Percentiles rank a stretch among this genome's conserved stretches.
Conservation (phyloP, 257 asterid species). For the Fraxinus pennsylvanica region DNA sequence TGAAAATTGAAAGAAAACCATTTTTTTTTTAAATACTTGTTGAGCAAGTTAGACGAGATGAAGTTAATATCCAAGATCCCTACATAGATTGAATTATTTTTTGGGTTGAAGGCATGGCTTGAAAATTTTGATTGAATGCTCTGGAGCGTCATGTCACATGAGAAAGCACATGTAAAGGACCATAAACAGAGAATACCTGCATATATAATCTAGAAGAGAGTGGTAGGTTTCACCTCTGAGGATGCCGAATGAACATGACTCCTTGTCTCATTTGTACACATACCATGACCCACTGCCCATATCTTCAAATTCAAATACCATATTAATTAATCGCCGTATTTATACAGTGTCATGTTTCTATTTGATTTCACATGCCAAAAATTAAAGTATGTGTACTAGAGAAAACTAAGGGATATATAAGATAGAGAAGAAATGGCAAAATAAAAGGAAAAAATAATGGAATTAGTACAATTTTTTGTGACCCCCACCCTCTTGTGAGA, state of each 20-base stretch:
- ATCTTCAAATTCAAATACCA: conserved; percentile 9
- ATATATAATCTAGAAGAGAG: background rate
- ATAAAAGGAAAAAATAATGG: no score
- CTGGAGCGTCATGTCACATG: conserved; percentile 44
- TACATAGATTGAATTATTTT: background rate
- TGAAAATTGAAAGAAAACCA: background rate
- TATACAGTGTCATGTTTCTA: background rate
- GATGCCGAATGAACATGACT: conserved; percentile 31
- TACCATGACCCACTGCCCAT: conserved; percentile 43
- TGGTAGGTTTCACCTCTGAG: conserved; percentile 18
- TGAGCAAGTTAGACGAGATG: background rate
- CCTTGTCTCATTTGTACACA: conserved; percentile 29
- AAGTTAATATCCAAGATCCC: background rate
- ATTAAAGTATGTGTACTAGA: background rate
- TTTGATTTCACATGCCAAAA: background rate
- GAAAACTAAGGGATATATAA: background rate
- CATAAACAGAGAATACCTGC: conserved; percentile 53
- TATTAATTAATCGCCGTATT: background rate
- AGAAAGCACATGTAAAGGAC: conserved; percentile 33
- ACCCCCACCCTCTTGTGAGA: no score
- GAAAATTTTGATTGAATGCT: conserved; percentile 21
- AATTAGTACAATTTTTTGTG: no score
- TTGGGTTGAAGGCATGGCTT: conserved; percentile 1
- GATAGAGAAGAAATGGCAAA: no score
- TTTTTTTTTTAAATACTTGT: background rate